Evolutionary conservation across 495 filamentous ascomycete genomes (phyloP).

Genomic region (Hamigera avellanea): DNA sequence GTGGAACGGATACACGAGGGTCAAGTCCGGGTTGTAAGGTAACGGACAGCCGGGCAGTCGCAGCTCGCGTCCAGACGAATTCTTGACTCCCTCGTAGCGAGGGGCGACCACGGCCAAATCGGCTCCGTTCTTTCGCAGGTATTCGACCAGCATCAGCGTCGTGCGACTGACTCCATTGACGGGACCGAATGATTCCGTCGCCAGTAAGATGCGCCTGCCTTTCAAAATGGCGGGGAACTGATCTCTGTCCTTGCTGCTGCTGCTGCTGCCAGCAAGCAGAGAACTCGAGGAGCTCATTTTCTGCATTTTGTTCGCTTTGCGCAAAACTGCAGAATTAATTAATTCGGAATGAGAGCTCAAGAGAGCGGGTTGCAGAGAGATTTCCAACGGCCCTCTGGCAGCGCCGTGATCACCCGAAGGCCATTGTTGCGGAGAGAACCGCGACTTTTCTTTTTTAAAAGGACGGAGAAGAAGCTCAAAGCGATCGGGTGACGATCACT

Average conservation of each 20-base stretch:
- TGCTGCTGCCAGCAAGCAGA: background rate
- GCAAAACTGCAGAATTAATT: too few relatives aligned
- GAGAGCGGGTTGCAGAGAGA: too few relatives aligned
- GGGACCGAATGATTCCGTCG: slow-evolving; percentile 53
- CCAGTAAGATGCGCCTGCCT: slow-evolving; percentile 45
- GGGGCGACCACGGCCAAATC: slow-evolving; percentile 49
- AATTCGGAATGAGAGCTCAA: too few relatives aligned
- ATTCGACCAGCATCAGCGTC: slow-evolving; percentile 48
- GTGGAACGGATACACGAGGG: slow-evolving; percentile 50
- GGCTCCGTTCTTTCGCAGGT: slow-evolving; percentile 43
- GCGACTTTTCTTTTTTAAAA: too few relatives aligned
- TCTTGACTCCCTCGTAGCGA: slow-evolving; percentile 18
- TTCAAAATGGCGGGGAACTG: slow-evolving; percentile 35
- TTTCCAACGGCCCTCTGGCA: too few relatives aligned
- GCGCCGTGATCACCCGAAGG: too few relatives aligned
- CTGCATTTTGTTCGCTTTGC: background rate
- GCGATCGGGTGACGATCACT: too few relatives aligned
- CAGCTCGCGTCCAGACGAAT: slow-evolving; percentile 23
- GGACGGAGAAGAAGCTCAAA: too few relatives aligned
- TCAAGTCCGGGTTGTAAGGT: slow-evolving; percentile 54
- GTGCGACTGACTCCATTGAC: slow-evolving; percentile 56
- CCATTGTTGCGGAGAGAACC: too few relatives aligned
- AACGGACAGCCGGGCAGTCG: slow-evolving; percentile 47
- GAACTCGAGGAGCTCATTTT: background rate
- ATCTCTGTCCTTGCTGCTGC: slow-evolving; percentile 2